Evolutionary conservation across 2,329 filamentous ascomycete species (phyloP).

Genomic region (Colletotrichum lini): DNA sequence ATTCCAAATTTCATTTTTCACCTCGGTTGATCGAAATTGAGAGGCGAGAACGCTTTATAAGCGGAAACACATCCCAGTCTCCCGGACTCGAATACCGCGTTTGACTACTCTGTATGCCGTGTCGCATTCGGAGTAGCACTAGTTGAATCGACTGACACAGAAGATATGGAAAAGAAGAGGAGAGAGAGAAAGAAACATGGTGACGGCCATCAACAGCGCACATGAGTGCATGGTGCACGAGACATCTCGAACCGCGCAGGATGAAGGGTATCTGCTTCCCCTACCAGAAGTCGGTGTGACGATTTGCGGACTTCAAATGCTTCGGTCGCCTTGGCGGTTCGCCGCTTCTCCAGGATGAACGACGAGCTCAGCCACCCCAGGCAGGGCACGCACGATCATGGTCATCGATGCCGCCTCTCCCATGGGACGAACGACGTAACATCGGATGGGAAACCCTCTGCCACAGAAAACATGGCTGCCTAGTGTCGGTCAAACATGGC

Average conservation of each 20-base stretch:
- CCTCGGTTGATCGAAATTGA: neutral
- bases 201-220: too few relatives aligned
- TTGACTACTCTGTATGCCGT: neutral
- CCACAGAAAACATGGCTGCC: conserved; percentile 2
- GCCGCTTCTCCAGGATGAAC: conserved; percentile 33
- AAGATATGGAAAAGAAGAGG: neutral
- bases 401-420: conserved; percentile 8
- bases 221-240: neutral
- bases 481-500: conserved; percentile 11
- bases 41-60: neutral
- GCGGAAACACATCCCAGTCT: neutral
- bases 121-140: neutral
- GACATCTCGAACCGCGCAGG: neutral
- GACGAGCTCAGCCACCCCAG: conserved; percentile 27
- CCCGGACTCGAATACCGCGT: neutral
- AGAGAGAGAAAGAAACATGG: too few relatives aligned
- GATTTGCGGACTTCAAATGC: conserved; percentile 1
- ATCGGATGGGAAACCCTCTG: conserved; percentile 11
- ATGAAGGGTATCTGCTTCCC: neutral
- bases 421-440: conserved; percentile 26
- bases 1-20: neutral
- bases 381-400: conserved; percentile 20
- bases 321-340: neutral
- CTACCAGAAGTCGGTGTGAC: conserved; percentile 1
- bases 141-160: neutral